Evolutionary conservation across 371 early-diverging fungal species (phyloP).

Genomic region (Mucor mucedo): DNA sequence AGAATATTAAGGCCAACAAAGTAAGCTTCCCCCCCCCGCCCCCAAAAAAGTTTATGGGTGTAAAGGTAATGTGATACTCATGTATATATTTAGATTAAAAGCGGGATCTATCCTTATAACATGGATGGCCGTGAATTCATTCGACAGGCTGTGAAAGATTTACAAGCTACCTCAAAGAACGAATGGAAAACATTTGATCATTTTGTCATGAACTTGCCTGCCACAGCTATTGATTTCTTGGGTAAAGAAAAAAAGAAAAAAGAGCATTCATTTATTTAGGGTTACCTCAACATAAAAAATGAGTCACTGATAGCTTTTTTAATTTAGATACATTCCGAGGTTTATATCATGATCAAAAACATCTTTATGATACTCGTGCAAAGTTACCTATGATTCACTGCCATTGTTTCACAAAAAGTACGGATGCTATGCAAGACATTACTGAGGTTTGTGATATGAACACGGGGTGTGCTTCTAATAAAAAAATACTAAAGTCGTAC

Average conservation of each 20-base stretch:
- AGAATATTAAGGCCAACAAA: conserved; percentile 88
- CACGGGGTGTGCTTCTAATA: neutral
- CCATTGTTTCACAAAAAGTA: conserved; percentile 92
- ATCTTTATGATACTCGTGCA: conserved; percentile 36
- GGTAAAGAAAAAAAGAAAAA: conserved; percentile 46
- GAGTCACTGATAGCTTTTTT: neutral
- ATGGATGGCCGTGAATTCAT: conserved; percentile 94
- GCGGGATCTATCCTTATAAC: conserved; percentile 79
- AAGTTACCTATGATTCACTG: conserved; percentile 88
- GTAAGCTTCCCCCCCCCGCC: conserved; percentile 30
- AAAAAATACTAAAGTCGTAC: neutral
- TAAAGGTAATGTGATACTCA: neutral
- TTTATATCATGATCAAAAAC: conserved; percentile 59
- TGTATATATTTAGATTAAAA: conserved; percentile 29
- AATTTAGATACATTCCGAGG: conserved; percentile 73
- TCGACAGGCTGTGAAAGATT: conserved; percentile 64
- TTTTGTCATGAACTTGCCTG: conserved; percentile 98
- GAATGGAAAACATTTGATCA: conserved; percentile 85
- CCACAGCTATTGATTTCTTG: conserved; percentile 94
- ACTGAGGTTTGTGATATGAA: conserved; percentile 48
- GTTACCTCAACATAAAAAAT: neutral
- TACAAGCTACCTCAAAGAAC: conserved; percentile 24
- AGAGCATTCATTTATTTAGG: neutral
- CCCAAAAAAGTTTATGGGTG: neutral
- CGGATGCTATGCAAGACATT: conserved; percentile 74